phyloP scores from a whole-genome alignment of 2,329 filamentous ascomycete species.

The Alternaria brassicicola region DNA sequence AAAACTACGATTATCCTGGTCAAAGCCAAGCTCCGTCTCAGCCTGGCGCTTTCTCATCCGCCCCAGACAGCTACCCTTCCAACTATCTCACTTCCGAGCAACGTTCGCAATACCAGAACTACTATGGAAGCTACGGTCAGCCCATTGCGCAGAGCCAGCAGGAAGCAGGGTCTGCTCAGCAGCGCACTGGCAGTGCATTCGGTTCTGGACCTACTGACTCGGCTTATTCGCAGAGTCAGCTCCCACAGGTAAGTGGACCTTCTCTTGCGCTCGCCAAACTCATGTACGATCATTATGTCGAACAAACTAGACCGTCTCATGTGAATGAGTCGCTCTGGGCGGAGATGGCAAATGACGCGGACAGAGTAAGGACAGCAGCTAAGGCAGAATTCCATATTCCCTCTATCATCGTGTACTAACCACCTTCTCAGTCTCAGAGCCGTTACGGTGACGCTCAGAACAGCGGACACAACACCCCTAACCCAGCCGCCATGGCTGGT shows the following conservation, averaged over 20 bases:
- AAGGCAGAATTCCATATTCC: background rate
- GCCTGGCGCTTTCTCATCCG: conserved; percentile 72
- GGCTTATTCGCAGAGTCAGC: conserved; percentile 67
- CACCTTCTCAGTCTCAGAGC: conserved; percentile 60
- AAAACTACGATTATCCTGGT: conserved; percentile 56
- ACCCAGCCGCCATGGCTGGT: conserved; percentile 69
- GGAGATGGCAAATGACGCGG: conserved; percentile 3
- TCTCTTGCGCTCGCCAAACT: conserved; percentile 2
- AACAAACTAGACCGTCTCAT: conserved; percentile 3
- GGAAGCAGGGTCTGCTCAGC: conserved; percentile 73
- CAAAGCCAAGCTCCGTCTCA: conserved; percentile 64
- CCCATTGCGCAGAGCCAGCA: conserved; percentile 65
- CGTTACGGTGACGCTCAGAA: conserved; percentile 78
- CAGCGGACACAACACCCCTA: conserved; percentile 90
- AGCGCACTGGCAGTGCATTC: conserved; percentile 80
- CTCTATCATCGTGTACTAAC: conserved; percentile 20
- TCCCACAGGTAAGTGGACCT: conserved; percentile 56
- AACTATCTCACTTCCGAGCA: conserved; percentile 80
- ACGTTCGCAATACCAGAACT: conserved; percentile 73
- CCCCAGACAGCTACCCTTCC: conserved; percentile 78
- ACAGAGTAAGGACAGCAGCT: conserved; percentile 11
- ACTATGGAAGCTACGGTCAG: conserved; percentile 61
- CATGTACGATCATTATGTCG: conserved; percentile 5
- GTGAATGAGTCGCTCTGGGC: conserved; percentile 6
- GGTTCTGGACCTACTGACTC: conserved; percentile 65